Evolutionary conservation across 768 basidiomycete species (phyloP), one percentile per base, ranked within the genome.

Genomic region (Lactifluus hygrophoroides): DNA sequence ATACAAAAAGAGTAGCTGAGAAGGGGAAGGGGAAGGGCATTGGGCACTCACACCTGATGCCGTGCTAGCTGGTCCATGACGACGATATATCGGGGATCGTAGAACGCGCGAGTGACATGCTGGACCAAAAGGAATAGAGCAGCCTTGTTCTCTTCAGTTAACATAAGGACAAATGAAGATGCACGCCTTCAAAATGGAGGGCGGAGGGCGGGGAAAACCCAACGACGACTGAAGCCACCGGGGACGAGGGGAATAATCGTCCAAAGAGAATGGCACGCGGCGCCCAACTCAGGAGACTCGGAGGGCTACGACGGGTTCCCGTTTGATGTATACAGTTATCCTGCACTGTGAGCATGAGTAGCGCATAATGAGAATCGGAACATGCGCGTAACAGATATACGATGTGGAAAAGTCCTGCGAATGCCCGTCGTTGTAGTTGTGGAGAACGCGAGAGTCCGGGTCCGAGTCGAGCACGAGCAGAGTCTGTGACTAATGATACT

Each of bases 21-120:
- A 32, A 32, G 10, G 5, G 5, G 42, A 51, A 51, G 17, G 60
- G 45, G 27, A 45, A 34, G 42, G 7, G n/a, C 16, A 7, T 0
- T 42, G n/a, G 8, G 71, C 77, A 89, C 95, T 88, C 82, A 98
- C 94, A 94, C 92, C 64, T 90, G 85, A 73, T 93, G 86, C 63
- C 88, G 84, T 59, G 91, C 84, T 70, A 99, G 83, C 73, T 95
- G 90, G 75, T 97, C 95, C 78, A 97, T 75, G 61, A 97, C 84
- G 61, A 98, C 88, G 66, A 86, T 89, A 71, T 79, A 93, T 67
- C 89, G 90, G 45, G 90, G 78, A 71, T 97, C 96, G 74, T 97
- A 99, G 74, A 99, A 98, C 34, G 88, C 85, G 66, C 95, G 83
- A 46, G 87, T 84, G 69, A 95, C 92, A 75, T 91, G 87, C 70